Evolutionary conservation across 2,329 filamentous ascomycete species (phyloP).

Genomic region (Sarocladium strictum): DNA sequence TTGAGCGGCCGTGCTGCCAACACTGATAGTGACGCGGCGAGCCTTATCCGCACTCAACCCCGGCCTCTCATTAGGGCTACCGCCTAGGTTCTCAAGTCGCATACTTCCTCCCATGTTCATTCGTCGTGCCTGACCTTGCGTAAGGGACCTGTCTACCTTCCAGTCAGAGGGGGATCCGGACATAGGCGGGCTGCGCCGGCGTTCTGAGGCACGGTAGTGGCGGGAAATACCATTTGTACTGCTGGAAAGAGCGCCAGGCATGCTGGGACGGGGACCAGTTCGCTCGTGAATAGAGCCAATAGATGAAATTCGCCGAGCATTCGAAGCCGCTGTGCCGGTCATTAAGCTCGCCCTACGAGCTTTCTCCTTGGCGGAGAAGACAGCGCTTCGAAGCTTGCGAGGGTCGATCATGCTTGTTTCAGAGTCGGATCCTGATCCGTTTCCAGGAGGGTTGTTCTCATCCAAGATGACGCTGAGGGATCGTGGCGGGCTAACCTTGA

Average conservation of each 20-base stretch:
- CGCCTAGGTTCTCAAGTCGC: conserved; percentile 19
- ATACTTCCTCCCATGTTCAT: conserved; percentile 48
- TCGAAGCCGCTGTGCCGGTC: conserved; percentile 27
- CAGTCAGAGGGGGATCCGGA: conserved; percentile 42
- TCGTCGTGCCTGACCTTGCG: conserved; percentile 48
- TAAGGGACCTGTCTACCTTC: conserved; percentile 35
- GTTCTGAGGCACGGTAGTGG: conserved; percentile 44
- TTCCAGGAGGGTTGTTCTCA: conserved; percentile 42
- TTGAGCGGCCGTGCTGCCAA: conserved; percentile 19
- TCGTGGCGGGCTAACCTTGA: conserved; percentile 27
- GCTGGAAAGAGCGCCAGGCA: conserved; percentile 39
- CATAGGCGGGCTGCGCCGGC: conserved; percentile 47
- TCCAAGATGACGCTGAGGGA: conserved; percentile 34
- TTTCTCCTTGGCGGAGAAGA: conserved; percentile 44
- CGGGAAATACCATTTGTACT: conserved; percentile 51
- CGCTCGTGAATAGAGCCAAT: conserved; percentile 30
- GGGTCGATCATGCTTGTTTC: conserved; percentile 46
- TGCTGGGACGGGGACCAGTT: conserved; percentile 23
- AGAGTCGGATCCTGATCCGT: conserved; percentile 39
- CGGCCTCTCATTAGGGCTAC: conserved; percentile 8
- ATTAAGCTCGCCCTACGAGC: conserved; percentile 34
- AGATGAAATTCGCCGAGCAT: conserved; percentile 39
- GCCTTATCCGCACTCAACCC: conserved; percentile 19
- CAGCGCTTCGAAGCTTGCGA: conserved; percentile 48
- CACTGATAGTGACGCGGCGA: conserved; percentile 32